Evolutionary conservation across 2,329 filamentous ascomycete genomes (phyloP).

Genomic region (Aspergillus piperis): DNA sequence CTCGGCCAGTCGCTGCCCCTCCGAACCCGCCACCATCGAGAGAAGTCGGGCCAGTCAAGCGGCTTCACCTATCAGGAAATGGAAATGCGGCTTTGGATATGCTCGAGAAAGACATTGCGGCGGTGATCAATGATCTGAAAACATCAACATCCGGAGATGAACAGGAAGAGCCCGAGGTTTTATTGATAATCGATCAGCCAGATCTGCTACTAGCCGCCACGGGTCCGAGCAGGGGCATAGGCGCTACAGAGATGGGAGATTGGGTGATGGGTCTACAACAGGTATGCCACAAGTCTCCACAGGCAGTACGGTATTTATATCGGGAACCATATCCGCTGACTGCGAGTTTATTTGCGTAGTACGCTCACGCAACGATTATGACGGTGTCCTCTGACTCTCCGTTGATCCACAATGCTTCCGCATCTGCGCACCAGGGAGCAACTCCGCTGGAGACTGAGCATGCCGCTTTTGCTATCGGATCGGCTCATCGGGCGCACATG

Average conservation of each 20-base stretch:
- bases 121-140: slow-evolving; percentile 36
- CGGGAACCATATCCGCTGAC: slow-evolving; percentile 6
- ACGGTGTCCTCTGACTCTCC: slow-evolving; percentile 73
- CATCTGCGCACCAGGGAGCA: slow-evolving; percentile 45
- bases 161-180: slow-evolving; percentile 37
- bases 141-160: slow-evolving; percentile 21
- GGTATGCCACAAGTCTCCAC: slow-evolving; percentile 51
- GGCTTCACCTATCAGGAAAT: slow-evolving; percentile 32
- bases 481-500: slow-evolving; percentile 73
- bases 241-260: slow-evolving; percentile 52
- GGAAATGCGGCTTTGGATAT: slow-evolving; percentile 34
- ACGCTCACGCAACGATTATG: slow-evolving; percentile 66
- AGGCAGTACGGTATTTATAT: neutral
- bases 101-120: slow-evolving; percentile 38
- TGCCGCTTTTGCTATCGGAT: slow-evolving; percentile 67
- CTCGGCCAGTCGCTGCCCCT: slow-evolving; percentile 8
- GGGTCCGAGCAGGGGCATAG: slow-evolving; percentile 48
- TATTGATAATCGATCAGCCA: slow-evolving; percentile 67
- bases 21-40: slow-evolving; percentile 17
- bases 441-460: slow-evolving; percentile 71
- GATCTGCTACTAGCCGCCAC: slow-evolving; percentile 66
- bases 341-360: slow-evolving; percentile 41
- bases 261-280: slow-evolving; percentile 63
- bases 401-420: slow-evolving; percentile 56
- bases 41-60: slow-evolving; percentile 27